A percentile compares a stretch with the other conserved stretches of the same genome.
These are phyloP conservation scores for Globisporangium polare DNA, from an alignment of 352 stramenopile species.

Conservation along the genomic window DNA sequence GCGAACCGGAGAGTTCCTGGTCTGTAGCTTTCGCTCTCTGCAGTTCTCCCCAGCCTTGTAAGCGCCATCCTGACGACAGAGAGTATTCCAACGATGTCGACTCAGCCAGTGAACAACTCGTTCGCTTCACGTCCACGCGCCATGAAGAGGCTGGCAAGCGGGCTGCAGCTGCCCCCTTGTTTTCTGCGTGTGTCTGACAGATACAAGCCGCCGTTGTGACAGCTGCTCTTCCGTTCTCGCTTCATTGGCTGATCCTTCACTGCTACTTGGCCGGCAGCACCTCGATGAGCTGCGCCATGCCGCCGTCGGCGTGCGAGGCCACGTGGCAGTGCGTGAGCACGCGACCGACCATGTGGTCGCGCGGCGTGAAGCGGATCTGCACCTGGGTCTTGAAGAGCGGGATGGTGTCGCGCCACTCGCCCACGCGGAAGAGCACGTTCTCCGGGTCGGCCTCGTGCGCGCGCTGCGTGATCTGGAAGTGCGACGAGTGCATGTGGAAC, in stretches of 20 bases:
- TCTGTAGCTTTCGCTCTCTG: too few relatives aligned
- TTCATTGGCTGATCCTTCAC: background rate
- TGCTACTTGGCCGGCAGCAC: constrained; percentile 22
- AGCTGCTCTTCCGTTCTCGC: too few relatives aligned
- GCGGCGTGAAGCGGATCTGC: constrained; percentile 63
- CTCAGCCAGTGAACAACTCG: too few relatives aligned
- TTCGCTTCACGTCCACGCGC: too few relatives aligned
- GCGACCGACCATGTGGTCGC: constrained; percentile 56
- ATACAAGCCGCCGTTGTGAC: background rate
- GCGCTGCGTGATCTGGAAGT: constrained; percentile 62
- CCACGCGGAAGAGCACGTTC: constrained; percentile 47
- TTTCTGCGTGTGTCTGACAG: too few relatives aligned
- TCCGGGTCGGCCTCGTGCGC: constrained; percentile 43
- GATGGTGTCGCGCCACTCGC: constrained; percentile 77
- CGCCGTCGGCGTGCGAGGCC: constrained; percentile 59
- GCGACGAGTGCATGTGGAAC: constrained; percentile 77
- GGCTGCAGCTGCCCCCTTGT: too few relatives aligned
- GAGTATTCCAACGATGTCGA: too few relatives aligned
- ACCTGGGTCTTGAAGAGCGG: constrained; percentile 61
- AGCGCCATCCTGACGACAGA: too few relatives aligned
- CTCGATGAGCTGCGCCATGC: constrained; percentile 73
- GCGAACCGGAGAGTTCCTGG: too few relatives aligned
- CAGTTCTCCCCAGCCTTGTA: too few relatives aligned
- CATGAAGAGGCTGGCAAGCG: too few relatives aligned
- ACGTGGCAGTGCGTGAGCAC: constrained; percentile 78